phyloP scores from a whole-genome alignment of 345 rosid species.

The Euclidium syriacum region DNA sequence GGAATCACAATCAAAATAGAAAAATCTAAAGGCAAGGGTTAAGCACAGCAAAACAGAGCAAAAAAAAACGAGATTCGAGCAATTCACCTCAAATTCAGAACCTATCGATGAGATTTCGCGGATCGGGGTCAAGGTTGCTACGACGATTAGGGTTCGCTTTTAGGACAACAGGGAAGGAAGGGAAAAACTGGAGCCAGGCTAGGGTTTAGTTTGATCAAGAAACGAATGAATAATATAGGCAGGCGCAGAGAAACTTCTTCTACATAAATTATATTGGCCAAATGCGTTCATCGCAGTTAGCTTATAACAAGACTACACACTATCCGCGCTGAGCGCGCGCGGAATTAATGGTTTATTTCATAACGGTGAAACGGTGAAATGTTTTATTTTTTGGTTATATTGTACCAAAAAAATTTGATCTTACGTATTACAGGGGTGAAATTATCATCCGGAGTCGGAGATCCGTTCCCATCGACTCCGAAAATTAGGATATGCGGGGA shows the following conservation, averaged over 20 bases:
- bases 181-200: not conserved
- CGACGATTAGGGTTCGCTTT: not conserved
- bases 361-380: too few relatives aligned
- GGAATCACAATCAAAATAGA: slow-evolving; percentile 3
- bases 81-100: slow-evolving; percentile 11
- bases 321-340: too few relatives aligned
- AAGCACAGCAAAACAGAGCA: not conserved
- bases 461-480: too few relatives aligned
- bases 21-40: not conserved
- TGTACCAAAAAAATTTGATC: too few relatives aligned
- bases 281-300: not conserved
- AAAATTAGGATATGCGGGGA: too few relatives aligned
- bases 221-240: not conserved
- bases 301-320: not conserved
- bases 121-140: not conserved
- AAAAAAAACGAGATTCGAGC: not conserved
- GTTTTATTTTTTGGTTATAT: too few relatives aligned
- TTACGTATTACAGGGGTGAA: too few relatives aligned
- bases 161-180: not conserved
- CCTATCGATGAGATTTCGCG: slow-evolving; percentile 3
- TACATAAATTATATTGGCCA: not conserved
- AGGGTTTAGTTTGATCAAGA: slow-evolving; percentile 17
- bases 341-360: too few relatives aligned
- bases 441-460: too few relatives aligned
- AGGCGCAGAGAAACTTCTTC: not conserved